Evolutionary conservation across 768 basidiomycete species (phyloP), one percentile per base, ranked within the genome.

Genomic region (Mycena sanguinolenta): DNA sequence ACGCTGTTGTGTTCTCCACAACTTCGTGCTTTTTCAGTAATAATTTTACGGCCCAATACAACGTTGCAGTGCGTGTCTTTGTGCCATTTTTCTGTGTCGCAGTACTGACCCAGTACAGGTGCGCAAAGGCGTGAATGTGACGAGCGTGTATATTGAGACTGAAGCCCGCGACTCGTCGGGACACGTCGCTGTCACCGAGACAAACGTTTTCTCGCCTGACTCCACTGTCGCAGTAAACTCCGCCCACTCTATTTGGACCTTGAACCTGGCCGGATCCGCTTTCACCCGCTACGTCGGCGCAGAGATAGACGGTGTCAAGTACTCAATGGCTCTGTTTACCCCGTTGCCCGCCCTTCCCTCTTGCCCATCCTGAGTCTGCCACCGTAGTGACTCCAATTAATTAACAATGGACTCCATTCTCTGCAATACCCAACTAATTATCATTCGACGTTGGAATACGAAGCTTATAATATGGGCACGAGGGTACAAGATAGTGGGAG

Each of bases 271-370:
- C 50, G 62, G 50, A 39, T 53, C 36, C 34, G 25, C 62, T 52
- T 38, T 19, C 50, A 63, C 62, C 36, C 62, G 62, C 62, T 63
- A 53, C 62, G 62, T 63, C 39, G 62, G 62, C 36, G 62, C 62
- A 39, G 62, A 63, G 62, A 63, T 63, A 52, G 62, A 63, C 62
- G 62, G 50, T 39, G 50, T 53, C 34, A 63, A 63, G 62, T 63
- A 9, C 50, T 63, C 62, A 53, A 63, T 39, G 36, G 34, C 62
- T 28, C 62, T 63, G 36, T 39, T 52, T 39, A 63, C 36, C 34
- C 62, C 50, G 36, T 53, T 63, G 50, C 62, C 62, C 25, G 62
- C 62, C 50, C n/a, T 63, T 52, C 62, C 62, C 25, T 53, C 62
- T 52, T 63, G 62, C 36, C 46, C 46, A 25, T 49, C 46, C 46